Base-by-base conservation (phyloP, 352 stramenopile genomes). In the Phytophthora ramorum region DNA sequence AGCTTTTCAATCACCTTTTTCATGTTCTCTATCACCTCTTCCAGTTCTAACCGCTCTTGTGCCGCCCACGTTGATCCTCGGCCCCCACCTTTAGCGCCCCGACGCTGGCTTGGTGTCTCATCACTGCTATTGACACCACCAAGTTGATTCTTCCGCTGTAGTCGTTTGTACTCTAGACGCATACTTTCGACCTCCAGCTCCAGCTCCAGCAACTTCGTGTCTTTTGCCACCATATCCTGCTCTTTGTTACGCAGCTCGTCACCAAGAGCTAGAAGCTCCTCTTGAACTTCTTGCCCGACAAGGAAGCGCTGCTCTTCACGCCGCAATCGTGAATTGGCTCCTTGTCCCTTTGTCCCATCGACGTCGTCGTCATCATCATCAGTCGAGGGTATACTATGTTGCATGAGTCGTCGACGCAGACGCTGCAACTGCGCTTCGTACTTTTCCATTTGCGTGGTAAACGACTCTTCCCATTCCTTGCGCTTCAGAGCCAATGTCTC, bases 1-100 rank as follows among this genome's bases (percentile, higher is more conserved):
- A 94, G 71, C 58, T 90, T 91, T 34, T 93, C 83, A 28, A 93
- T 94, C 30, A 92, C 83, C 38, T 80, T 82, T 58, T 93, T 95
- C 84, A 94, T 93, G 43, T 88, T 92, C 24, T 81, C 79, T 32
- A 93, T 85, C 54, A 95, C 81, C 45, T 88, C 73, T 53, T 96
- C 83, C 1, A 96, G 75, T 61, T 90, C 82, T 14, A 76, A 55
- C 4, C 79, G 71, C 45, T 93, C 83, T 34, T 73, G 55, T 8
- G 56, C 40, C n/a, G 56, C 61, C 61, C 52, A 70, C 2, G 56
- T 52, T 14, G 66, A 63, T 10, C 47, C 53, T 51, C 47, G 49
- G 12, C 26, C 45, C 44, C 37, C 47, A 40, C 55, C 61, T 66
- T 65, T 71, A 3, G 45, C 19, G 0, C 14, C 41, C 0, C 48